Evolutionary conservation across 2,329 filamentous ascomycete species (phyloP).

Genomic region (Fusarium sp.): DNA sequence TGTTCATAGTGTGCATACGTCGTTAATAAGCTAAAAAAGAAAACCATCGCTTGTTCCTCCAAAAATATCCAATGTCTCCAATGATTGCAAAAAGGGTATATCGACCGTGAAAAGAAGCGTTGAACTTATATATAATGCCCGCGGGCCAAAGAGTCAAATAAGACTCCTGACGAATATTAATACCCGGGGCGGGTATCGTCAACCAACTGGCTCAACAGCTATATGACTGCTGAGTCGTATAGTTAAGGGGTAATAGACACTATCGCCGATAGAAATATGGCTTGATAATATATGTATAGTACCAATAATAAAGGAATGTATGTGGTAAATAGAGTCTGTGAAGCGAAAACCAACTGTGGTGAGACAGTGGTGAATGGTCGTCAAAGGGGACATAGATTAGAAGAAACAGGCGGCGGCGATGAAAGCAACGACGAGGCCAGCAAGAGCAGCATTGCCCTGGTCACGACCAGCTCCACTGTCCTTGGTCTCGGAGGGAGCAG

Average conservation of each 20-base stretch:
- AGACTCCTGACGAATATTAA: conserved; percentile 29
- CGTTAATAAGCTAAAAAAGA: conserved; percentile 43
- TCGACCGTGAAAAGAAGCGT: conserved; percentile 47
- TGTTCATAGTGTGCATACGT: conserved; percentile 44
- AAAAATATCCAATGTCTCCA: conserved; percentile 43
- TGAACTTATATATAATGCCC: conserved; percentile 45
- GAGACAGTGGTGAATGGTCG: conserved; percentile 14
- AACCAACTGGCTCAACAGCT: conserved; percentile 11
- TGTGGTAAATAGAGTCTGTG: conserved; percentile 33
- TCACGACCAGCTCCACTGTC: conserved; percentile 60
- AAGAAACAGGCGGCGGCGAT: conserved; percentile 63
- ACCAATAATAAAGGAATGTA: conserved; percentile 39
- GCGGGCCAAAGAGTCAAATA: conserved; percentile 23
- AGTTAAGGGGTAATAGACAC: conserved; percentile 49
- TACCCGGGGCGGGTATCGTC: conserved; percentile 35
- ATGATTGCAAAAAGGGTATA: conserved; percentile 46
- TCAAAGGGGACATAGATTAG: conserved; percentile 45
- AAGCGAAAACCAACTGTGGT: conserved; percentile 43
- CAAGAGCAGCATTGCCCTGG: conserved; percentile 63
- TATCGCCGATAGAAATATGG: conserved; percentile 48
- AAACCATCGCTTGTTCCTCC: conserved; percentile 41
- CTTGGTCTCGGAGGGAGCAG: conserved; percentile 50
- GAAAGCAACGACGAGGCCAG: conserved; percentile 66
- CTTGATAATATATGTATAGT: conserved; percentile 45
- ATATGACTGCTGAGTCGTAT: neutral